Conservation (phyloP, 78 protist species). For the Dictyostelium capitatum region DNA sequence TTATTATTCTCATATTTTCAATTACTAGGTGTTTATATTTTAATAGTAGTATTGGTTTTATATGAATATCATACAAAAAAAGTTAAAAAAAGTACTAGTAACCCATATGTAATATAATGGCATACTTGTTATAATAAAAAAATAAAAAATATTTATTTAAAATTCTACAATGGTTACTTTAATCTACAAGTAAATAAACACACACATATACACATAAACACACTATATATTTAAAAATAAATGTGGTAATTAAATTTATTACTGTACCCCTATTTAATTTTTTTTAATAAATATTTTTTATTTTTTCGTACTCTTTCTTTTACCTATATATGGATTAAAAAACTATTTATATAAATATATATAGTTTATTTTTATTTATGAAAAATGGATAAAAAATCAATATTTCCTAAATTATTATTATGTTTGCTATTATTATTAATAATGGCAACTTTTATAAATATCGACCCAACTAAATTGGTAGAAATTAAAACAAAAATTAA, state of each 20-base stretch:
- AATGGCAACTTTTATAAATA: not conserved
- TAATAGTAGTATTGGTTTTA: not conserved
- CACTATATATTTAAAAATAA: too few relatives aligned
- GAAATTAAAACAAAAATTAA: not conserved
- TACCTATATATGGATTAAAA: not conserved
- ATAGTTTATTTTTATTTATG: too few relatives aligned
- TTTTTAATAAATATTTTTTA: not conserved
- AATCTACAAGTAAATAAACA: too few relatives aligned
- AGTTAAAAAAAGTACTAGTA: not conserved
- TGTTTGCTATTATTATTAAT: not conserved
- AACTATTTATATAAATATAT: too few relatives aligned
- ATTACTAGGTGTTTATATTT: not conserved
- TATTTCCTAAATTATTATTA: not conserved
- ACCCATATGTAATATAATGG: too few relatives aligned
- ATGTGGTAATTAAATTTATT: too few relatives aligned
- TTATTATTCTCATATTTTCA: not conserved
- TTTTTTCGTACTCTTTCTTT: not conserved
- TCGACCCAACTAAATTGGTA: not conserved
- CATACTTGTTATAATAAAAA: not conserved
- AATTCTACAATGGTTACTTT: too few relatives aligned
- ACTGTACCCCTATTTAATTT: not conserved
- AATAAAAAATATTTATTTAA: not conserved
- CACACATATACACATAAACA: too few relatives aligned
- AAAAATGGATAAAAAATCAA: slow-evolving; percentile 2
- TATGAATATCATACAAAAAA: not conserved